These are phyloP conservation scores for Rhipidocladum racemiflorum DNA, from an alignment of 176 grass and related monocot genomes.

Conservation along the genomic window DNA sequence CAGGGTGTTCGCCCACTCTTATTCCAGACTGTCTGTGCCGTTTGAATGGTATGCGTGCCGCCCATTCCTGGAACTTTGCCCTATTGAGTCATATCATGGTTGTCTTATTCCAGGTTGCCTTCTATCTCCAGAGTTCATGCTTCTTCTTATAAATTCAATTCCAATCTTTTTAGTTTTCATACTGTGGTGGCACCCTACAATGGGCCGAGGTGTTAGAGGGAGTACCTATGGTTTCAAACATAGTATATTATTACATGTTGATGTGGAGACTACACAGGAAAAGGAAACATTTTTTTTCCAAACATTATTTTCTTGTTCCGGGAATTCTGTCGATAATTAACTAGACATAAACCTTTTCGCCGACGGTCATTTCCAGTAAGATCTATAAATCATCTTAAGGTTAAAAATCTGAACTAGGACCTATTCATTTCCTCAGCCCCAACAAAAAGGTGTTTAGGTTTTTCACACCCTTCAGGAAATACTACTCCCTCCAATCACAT, in stretches of 20 bases:
- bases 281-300: background rate
- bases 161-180: too few species aligned
- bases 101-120: too few species aligned
- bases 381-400: background rate
- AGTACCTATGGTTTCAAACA: too few species aligned
- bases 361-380: background rate
- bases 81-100: slow-evolving; percentile 2
- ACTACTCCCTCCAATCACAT: background rate
- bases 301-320: background rate
- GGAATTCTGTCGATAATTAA: background rate
- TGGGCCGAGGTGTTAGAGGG: too few species aligned
- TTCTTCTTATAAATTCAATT: too few species aligned
- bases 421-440: background rate
- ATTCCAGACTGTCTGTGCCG: background rate
- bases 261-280: background rate
- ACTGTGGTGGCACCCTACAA: too few species aligned
- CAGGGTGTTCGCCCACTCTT: background rate
- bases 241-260: background rate
- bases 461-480: background rate
- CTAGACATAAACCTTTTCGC: background rate
- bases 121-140: too few species aligned
- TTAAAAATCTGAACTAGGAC: background rate
- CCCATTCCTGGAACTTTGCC: background rate
- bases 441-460: background rate
- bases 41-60: background rate